phyloP scores from a whole-genome alignment of 805 yeast genomes.

The Wickerhamomyces ciferrii region DNA sequence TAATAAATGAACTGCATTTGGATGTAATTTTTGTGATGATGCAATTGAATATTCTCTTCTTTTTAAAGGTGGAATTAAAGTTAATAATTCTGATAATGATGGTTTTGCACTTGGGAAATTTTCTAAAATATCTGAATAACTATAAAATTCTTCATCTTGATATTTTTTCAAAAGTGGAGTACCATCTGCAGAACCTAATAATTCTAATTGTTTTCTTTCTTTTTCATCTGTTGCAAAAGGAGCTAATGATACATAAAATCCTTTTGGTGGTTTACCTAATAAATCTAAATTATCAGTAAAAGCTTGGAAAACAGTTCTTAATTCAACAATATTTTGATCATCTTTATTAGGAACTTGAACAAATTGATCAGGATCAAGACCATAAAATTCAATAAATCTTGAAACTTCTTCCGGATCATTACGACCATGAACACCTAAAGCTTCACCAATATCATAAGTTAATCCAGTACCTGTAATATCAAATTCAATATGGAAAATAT shows the following conservation, averaged over 20 bases:
- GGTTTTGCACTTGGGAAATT: constrained; percentile 84
- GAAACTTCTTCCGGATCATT: constrained; percentile 63
- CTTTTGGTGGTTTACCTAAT: constrained; percentile 93
- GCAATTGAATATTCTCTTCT: constrained; percentile 98
- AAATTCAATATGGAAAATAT: constrained; percentile 94
- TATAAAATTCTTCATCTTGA: constrained; percentile 77
- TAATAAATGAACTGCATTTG: constrained; percentile 84
- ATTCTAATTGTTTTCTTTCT: constrained; percentile 57
- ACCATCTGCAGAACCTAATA: constrained; percentile 72
- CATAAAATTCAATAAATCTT: constrained; percentile 66
- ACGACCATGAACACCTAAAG: constrained; percentile 91
- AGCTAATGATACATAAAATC: constrained; percentile 82
- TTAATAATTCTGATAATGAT: constrained; percentile 58
- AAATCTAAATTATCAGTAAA: constrained; percentile 78
- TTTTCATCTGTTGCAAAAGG: constrained; percentile 63
- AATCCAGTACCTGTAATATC: constrained; percentile 88
- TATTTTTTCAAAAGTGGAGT: constrained; percentile 78
- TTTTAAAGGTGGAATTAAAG: constrained; percentile 78
- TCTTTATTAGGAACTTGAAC: constrained; percentile 72
- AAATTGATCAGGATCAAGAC: constrained; percentile 61
- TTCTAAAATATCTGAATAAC: constrained; percentile 76
- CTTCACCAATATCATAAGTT: constrained; percentile 92
- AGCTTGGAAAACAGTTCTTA: constrained; percentile 78
- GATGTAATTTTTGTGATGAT: constrained; percentile 89
- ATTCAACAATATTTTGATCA: constrained; percentile 49